Conservation (phyloP, 192 early-diverging fungal genomes). For the Rhizoclosmatium globosum region DNA sequence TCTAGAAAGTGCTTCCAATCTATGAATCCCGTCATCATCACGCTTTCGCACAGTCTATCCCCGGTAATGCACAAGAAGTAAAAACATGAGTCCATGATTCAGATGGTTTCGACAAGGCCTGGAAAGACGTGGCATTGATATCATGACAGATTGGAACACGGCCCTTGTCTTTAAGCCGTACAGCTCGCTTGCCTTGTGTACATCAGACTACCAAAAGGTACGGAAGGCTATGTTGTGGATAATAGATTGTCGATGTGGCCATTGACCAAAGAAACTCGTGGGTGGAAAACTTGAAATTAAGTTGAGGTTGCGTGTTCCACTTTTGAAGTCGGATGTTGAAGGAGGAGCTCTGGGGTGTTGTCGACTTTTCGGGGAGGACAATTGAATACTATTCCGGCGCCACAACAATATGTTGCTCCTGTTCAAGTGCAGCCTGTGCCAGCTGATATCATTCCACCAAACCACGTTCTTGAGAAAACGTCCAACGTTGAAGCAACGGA, state of each 20-base stretch:
- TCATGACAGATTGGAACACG: no score
- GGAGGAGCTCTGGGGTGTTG: slow-evolving; percentile 71
- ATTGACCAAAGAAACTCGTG: slow-evolving; percentile 62
- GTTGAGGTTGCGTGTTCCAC: slow-evolving; percentile 69
- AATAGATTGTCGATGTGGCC: slow-evolving; percentile 65
- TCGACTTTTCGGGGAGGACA: slow-evolving; percentile 52
- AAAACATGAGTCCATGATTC: no score
- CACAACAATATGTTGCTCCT: not conserved
- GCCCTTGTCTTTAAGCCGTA: no score
- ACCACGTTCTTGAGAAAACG: not conserved
- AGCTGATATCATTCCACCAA: not conserved
- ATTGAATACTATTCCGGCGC: not conserved
- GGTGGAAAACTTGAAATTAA: slow-evolving; percentile 75
- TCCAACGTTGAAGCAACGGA: not conserved
- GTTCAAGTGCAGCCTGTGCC: not conserved
- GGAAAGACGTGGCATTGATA: no score
- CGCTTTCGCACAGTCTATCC: no score
- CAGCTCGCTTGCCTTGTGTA: no score
- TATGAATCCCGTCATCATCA: no score
- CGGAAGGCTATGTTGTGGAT: no score
- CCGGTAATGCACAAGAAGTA: no score
- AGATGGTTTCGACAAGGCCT: no score
- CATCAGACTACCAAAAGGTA: no score
- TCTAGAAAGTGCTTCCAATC: no score
- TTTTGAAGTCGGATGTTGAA: slow-evolving; percentile 63